phyloP scores from a whole-genome alignment of 176 grass and related monocot species.

The Cenchrus purpureus region DNA sequence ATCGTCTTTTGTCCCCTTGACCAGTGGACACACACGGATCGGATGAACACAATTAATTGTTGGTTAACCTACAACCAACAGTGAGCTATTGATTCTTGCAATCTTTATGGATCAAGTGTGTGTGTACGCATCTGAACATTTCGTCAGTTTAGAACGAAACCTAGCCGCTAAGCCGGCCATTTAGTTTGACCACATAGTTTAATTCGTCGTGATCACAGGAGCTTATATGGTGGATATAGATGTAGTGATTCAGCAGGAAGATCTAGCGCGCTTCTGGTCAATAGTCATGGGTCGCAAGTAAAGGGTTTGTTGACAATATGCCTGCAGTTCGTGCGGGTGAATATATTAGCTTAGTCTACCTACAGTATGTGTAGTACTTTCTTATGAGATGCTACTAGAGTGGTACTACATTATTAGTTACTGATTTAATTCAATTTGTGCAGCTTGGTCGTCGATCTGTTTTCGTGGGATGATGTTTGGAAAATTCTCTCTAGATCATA shows the following conservation, averaged over 20 bases:
- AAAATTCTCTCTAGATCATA: background rate
- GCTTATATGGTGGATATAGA: background rate
- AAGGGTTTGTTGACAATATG: slow-evolving; percentile 36
- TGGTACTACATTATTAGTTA: background rate
- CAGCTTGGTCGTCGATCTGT: slow-evolving; percentile 10
- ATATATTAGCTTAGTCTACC: background rate
- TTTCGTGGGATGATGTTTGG: slow-evolving; percentile 32
- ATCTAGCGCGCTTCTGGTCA: slow-evolving; percentile 29
- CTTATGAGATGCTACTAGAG: background rate
- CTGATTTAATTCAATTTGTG: background rate
- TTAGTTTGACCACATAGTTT: slow-evolving; percentile 45
- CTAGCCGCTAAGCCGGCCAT: slow-evolving; percentile 32
- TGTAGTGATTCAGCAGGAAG: background rate
- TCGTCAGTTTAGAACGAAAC: slow-evolving; percentile 18
- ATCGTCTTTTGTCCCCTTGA: slow-evolving; percentile 34
- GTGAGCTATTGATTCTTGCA: background rate
- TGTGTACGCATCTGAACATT: slow-evolving; percentile 41
- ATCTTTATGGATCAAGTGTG: background rate
- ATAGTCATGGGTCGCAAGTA: slow-evolving; percentile 54
- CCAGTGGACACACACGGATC: background rate
- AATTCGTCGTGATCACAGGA: background rate
- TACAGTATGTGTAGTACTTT: background rate
- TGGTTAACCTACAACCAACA: too few relatives aligned
- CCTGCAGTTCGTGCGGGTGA: slow-evolving; percentile 4
- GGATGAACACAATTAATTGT: too few relatives aligned